These are phyloP conservation scores for Mucor mucedo DNA, from an alignment of 371 early-diverging fungal species.

Conservation along the genomic window DNA sequence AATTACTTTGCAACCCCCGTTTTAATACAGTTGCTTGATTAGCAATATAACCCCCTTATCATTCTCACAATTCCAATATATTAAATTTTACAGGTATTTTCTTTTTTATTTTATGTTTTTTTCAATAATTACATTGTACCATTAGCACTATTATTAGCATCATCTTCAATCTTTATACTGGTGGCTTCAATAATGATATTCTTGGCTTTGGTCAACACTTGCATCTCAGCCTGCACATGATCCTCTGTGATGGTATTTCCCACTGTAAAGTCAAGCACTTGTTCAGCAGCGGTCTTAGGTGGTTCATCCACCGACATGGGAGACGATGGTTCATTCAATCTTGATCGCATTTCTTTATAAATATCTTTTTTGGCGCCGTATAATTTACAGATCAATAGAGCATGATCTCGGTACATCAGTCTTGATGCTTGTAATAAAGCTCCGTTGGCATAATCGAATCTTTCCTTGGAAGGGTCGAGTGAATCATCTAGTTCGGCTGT, in stretches of 20 bases:
- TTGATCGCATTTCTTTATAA: constrained; percentile 32
- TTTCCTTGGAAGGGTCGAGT: constrained; percentile 26
- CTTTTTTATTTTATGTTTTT: neutral
- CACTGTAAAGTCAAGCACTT: constrained; percentile 16
- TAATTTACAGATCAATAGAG: constrained; percentile 39
- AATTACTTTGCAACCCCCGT: too few species aligned
- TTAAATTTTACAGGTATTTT: neutral
- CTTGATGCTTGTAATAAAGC: constrained; percentile 44
- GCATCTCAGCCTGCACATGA: constrained; percentile 45
- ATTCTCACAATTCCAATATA: constrained; percentile 1
- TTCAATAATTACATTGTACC: neutral
- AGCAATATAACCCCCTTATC: constrained; percentile 7
- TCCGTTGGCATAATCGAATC: constrained; percentile 48
- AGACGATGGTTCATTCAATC: constrained; percentile 6
- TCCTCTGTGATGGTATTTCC: constrained; percentile 35
- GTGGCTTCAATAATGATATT: constrained; percentile 27
- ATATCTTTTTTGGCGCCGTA: constrained; percentile 43
- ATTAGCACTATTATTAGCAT: neutral
- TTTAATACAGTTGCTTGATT: too few species aligned
- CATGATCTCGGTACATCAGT: constrained; percentile 33
- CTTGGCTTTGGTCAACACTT: constrained; percentile 30
- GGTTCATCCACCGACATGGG: constrained; percentile 5
- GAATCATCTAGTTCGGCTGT: constrained; percentile 33
- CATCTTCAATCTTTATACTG: neutral
- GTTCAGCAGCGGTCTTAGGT: neutral